Evolutionary conservation across 2,329 filamentous ascomycete genomes (phyloP).

Genomic region (Verticillium tricorpus): DNA sequence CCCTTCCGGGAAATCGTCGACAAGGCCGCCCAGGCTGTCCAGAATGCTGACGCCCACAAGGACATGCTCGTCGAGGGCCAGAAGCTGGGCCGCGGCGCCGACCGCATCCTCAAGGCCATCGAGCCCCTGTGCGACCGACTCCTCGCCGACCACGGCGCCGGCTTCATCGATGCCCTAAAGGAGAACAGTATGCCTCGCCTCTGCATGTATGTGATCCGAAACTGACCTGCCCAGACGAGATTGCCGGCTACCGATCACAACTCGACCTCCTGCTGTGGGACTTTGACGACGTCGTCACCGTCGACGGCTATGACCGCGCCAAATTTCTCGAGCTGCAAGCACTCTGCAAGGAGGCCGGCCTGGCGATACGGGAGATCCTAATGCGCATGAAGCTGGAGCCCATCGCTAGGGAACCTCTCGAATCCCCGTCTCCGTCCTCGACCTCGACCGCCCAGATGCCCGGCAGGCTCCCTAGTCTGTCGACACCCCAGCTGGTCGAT

Average conservation of each 20-base stretch:
- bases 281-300: constrained; percentile 50
- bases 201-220: background rate
- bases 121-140: constrained; percentile 46
- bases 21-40: constrained; percentile 41
- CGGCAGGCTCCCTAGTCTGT: background rate
- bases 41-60: constrained; percentile 40
- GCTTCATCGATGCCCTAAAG: constrained; percentile 47
- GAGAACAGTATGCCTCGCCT: constrained; percentile 39
- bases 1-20: constrained; percentile 50
- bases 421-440: background rate
- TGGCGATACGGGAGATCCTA: constrained; percentile 44
- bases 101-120: constrained; percentile 43
- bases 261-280: constrained; percentile 50
- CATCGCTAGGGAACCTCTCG: constrained; percentile 3
- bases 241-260: constrained; percentile 41
- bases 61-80: constrained; percentile 47
- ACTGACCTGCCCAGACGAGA: constrained; percentile 35
- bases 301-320: constrained; percentile 43
- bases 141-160: constrained; percentile 41
- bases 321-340: constrained; percentile 45
- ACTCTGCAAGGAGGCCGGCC: constrained; percentile 42
- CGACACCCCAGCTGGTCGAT: background rate
- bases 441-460: background rate
- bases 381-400: constrained; percentile 48
- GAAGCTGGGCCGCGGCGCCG: constrained; percentile 42